Base-by-base conservation (phyloP, 441 rosid species). In the Omphalea diandra region DNA sequence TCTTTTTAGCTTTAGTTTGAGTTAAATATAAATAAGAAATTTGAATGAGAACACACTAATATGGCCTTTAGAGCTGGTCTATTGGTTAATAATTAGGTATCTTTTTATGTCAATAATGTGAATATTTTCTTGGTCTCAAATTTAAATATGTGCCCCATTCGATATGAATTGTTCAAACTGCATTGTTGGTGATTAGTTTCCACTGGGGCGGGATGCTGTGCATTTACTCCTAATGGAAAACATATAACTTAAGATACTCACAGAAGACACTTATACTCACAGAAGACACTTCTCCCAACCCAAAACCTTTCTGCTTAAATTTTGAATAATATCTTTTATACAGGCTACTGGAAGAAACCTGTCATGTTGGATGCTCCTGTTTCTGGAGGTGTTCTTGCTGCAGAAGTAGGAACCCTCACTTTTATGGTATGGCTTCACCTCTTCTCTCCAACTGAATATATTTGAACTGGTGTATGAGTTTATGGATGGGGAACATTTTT, bases 301-400 rank as follows among this genome's bases (percentile, higher is more conserved):
- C 54, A n/a, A 50, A 50, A n/a, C 20, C 8, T 59, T 60, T 26
- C 0, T 47, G 20, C 35, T 22, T 54, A 31, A 15, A 36, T 29
- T 29, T 41, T 65, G 12, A n/a, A 59, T 33, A 29, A 52, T 24
- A 40, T 65, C 65, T 47, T 38, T 54, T 66, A 18, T 77, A 77
- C 75, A 89, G 93, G 72, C 73, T 29, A 76, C 15, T 84, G 86
- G 90, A 81, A 77, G 79, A 85, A 80, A 32, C 93, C 98, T 57
- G 76, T 83, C 66, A 94, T 94, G 94, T 81, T 91, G 83, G 98
- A 93, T 78, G 98, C 98, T 81, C 98, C 98, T 7, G 98, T 93
- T 46, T 93, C 98, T 57, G 97, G 97, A 73, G 98, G 98, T 65
- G 88, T 90, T 81, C 85, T 89, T 78, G 97, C 93, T 77, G 98